phyloP scores from a whole-genome alignment of 2,329 filamentous ascomycete genomes.

The Chaetomiaceae sp. region DNA sequence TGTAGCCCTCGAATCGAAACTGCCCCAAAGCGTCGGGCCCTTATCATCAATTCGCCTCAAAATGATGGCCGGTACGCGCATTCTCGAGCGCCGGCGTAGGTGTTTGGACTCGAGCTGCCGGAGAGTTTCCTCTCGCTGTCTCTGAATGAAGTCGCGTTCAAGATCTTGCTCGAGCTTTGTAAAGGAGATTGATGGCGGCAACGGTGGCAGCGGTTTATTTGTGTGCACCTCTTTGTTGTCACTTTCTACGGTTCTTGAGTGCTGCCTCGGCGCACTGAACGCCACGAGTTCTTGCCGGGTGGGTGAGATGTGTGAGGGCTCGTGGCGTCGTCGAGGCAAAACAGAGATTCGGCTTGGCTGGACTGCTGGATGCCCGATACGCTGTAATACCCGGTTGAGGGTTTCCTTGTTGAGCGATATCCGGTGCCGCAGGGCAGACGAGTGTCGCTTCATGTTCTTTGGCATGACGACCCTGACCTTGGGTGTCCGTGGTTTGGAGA shows the following conservation, averaged over 20 bases:
- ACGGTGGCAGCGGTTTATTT: neutral
- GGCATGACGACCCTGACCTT: neutral
- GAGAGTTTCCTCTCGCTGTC: neutral
- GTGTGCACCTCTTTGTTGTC: neutral
- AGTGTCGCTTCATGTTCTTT: neutral
- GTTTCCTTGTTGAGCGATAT: constrained; percentile 10
- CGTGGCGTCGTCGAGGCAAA: neutral
- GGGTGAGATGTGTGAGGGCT: neutral
- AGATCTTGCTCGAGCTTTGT: neutral
- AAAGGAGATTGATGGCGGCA: neutral
- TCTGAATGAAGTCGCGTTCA: neutral
- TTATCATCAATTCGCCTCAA: neutral
- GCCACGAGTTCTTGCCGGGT: no score
- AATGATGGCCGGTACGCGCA: neutral
- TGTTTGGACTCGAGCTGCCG: neutral
- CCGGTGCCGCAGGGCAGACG: neutral
- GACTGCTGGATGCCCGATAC: neutral
- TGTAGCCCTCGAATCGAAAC: neutral
- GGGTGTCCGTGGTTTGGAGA: neutral
- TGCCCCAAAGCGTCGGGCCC: neutral
- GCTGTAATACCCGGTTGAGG: neutral
- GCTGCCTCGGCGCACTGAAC: no score
- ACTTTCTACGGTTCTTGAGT: no score
- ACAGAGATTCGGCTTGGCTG: no score
- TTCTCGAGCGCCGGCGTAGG: neutral